These are phyloP conservation scores for Auriculariales sp. DNA, from an alignment of 768 basidiomycete genomes.

Conservation along the genomic window DNA sequence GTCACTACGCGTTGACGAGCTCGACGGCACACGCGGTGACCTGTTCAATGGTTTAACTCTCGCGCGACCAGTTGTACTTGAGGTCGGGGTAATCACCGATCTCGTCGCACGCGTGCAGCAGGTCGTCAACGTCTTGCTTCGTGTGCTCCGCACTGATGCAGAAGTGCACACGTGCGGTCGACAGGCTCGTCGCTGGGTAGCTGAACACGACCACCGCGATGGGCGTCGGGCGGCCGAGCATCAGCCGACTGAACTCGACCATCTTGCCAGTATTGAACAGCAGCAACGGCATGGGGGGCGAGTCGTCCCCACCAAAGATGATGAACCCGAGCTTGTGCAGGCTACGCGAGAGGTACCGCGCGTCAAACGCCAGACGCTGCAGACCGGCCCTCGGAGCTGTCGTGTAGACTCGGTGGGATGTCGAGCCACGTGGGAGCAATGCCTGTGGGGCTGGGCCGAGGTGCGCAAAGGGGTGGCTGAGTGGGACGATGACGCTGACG, in stretches of 20 bases:
- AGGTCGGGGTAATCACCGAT: constrained; percentile 81
- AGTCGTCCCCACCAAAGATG: constrained; percentile 81
- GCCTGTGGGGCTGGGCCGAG: constrained; percentile 57
- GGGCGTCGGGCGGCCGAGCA: constrained; percentile 60
- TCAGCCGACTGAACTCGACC: constrained; percentile 79
- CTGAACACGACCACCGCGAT: constrained; percentile 83
- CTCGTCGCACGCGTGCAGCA: constrained; percentile 82
- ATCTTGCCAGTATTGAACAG: constrained; percentile 92
- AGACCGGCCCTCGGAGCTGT: too few relatives aligned
- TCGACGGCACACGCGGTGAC: constrained; percentile 61
- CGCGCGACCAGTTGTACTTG: constrained; percentile 59
- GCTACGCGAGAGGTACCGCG: constrained; percentile 77
- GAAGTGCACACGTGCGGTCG: constrained; percentile 81
- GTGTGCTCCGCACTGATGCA: constrained; percentile 92
- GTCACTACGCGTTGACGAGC: constrained; percentile 52
- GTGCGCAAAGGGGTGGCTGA: constrained; percentile 20
- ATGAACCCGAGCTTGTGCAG: constrained; percentile 91
- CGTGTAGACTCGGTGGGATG: too few relatives aligned
- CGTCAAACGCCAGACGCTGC: constrained; percentile 86
- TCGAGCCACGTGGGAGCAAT: constrained; percentile 53
- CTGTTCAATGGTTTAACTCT: constrained; percentile 69
- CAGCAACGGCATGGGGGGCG: constrained; percentile 85
- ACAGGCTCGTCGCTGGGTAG: constrained; percentile 81
- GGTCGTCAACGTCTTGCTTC: constrained; percentile 84
- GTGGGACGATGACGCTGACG: constrained; percentile 15